Base-by-base conservation (phyloP, 139 green algal species). In the Chlorokybus atmophyticus region DNA sequence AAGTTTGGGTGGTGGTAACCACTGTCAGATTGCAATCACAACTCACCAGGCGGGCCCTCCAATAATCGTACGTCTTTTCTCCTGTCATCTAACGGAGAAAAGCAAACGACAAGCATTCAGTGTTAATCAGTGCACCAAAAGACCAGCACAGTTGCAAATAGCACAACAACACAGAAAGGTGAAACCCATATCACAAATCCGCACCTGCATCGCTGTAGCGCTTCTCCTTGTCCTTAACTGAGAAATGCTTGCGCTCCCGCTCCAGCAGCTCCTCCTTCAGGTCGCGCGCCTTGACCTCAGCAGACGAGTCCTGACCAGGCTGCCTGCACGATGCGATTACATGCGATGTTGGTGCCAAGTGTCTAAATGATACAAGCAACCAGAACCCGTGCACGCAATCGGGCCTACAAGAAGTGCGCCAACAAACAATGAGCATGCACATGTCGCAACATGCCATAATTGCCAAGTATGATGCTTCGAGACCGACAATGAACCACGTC, bases 261-360 rank as follows among this genome's bases (percentile, higher is more conserved):
- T 73, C 68, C 38, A 69, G 62, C 2, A 76, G 39, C 41, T 76
- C 68, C 17, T 17, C 42, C 27, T 32, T 3, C 26, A 76, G 31
- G 40, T 72, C 55, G 4, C 67, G 26, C 44, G 41, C 49, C 41
- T 51, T 56, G n/a, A 76, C 29, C 52, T 76, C 68, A 8, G 59
- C 50, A 14, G 40, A 32, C 10, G n/a, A 27, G 6, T 47, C 49
- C 48, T 66, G 58, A 42, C 58, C 58, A 7, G 48, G 27, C 29
- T 57, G 48, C 53, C 53, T 53, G 35, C 35, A 44, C 10, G 35
- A 44, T 14, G 35, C 10, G 14, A 44, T 44, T 10, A 44, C 10
- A 44, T n/a, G 35, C 35, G 35, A 44, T 44, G 35, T 14, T 14
- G 14, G 35, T 44, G 10, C 35, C 14, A 44, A 10, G 35, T 44